phyloP scores from a whole-genome alignment of 305 asterid species.

The Monarda citriodora region DNA sequence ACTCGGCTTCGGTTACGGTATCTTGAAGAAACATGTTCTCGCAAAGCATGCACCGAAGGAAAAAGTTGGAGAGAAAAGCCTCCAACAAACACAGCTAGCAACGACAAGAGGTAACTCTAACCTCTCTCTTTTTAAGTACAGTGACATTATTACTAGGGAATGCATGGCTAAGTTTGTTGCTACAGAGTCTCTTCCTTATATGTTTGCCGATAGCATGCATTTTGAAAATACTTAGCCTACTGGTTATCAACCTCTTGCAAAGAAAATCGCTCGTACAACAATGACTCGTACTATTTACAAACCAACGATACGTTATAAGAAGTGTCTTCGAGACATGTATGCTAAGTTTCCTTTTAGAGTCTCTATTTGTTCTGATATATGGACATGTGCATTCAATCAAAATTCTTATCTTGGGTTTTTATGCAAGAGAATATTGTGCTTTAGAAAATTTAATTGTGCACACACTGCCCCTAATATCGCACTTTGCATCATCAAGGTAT shows the following conservation, averaged over 20 bases:
- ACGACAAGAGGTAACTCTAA: background rate
- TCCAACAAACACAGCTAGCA: background rate
- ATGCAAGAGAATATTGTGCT: background rate
- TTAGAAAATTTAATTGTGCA: background rate
- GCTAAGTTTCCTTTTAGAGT: background rate
- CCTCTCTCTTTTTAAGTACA: background rate
- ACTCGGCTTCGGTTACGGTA: background rate
- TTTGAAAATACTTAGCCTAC: background rate
- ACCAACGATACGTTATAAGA: background rate
- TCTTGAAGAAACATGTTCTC: background rate
- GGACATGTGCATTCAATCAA: background rate
- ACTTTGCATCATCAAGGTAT: background rate
- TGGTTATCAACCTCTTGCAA: background rate
- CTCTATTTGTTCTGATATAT: background rate
- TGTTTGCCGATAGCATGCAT: background rate
- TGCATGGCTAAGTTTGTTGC: background rate
- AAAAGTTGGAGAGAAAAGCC: background rate
- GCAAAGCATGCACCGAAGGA: background rate
- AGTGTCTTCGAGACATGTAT: background rate
- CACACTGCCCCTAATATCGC: background rate
- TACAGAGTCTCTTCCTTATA: background rate
- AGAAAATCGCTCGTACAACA: background rate
- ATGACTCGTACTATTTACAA: background rate
- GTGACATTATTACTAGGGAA: background rate
- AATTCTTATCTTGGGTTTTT: background rate